Evolutionary conservation across 2,329 filamentous ascomycete species (phyloP).

Genomic region (Diaporthe australafricana): DNA sequence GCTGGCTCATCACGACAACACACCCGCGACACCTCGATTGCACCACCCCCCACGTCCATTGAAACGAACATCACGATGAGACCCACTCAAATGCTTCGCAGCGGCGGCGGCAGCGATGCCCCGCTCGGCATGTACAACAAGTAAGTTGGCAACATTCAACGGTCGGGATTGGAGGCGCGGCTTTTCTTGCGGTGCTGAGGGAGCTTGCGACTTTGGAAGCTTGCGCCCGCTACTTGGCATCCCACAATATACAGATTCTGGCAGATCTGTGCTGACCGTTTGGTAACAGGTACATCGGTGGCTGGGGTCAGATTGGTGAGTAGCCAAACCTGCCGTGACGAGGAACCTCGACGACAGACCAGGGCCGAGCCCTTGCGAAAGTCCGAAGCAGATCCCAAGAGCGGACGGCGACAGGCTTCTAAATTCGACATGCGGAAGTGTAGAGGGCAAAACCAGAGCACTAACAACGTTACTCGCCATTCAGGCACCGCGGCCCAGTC

Average conservation of each 20-base stretch:
- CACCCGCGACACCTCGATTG: slow-evolving; percentile 43
- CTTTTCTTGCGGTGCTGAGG: slow-evolving; percentile 11
- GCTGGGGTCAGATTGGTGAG: slow-evolving; percentile 82
- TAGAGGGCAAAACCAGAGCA: slow-evolving; percentile 51
- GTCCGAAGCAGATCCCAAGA: background rate
- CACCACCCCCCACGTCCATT: slow-evolving; percentile 44
- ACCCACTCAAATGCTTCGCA: slow-evolving; percentile 57
- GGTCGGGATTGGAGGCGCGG: background rate
- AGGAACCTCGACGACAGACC: background rate
- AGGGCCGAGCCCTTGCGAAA: background rate
- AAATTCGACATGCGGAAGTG: background rate
- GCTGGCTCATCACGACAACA: slow-evolving; percentile 21
- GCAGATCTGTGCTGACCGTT: slow-evolving; percentile 40
- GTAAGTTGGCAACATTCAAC: slow-evolving; percentile 51
- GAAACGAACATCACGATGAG: slow-evolving; percentile 53
- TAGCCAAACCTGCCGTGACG: slow-evolving; percentile 45
- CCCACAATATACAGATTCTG: background rate
- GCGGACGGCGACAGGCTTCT: background rate
- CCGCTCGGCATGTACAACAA: slow-evolving; percentile 57
- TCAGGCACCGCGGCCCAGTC: slow-evolving; percentile 50
- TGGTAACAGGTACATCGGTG: slow-evolving; percentile 73
- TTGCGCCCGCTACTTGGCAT: background rate
- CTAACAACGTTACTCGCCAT: slow-evolving; percentile 9
- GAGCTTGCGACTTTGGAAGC: too few species aligned
- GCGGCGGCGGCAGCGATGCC: slow-evolving; percentile 50